A percentile compares a stretch with the other conserved stretches of the same genome.
Conservation (phyloP, 129 eudicot genomes). For the Cynara cardunculus region DNA sequence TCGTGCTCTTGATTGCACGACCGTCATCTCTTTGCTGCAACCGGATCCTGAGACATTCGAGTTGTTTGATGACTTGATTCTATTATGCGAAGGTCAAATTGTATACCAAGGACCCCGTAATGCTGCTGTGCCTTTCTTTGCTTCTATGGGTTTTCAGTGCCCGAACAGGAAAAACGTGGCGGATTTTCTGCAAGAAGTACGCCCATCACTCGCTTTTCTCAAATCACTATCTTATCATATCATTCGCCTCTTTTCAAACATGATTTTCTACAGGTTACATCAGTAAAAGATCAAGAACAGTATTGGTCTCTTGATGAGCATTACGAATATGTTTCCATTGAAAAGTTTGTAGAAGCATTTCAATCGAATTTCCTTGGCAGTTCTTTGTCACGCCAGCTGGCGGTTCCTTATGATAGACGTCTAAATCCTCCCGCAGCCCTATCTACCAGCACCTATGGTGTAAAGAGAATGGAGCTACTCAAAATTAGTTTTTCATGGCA, state of each 20-base stretch:
- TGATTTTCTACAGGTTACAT: constrained; percentile 52
- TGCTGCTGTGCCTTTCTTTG: constrained; percentile 59
- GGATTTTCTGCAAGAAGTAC: constrained; percentile 88
- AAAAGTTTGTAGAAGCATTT: constrained; percentile 74
- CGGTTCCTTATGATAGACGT: constrained; percentile 49
- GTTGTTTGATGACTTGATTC: constrained; percentile 78
- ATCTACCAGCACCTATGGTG: constrained; percentile 53
- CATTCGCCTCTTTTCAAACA: not conserved
- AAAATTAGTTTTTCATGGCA: constrained; percentile 72
- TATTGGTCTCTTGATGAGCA: constrained; percentile 62
- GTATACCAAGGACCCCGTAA: constrained; percentile 90
- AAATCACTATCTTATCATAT: not conserved
- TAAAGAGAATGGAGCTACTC: constrained; percentile 47
- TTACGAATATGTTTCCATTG: constrained; percentile 54
- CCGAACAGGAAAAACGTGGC: constrained; percentile 89
- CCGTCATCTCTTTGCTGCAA: constrained; percentile 78
- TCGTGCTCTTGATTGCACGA: constrained; percentile 68
- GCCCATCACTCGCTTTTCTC: constrained; percentile 7
- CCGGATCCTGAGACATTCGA: constrained; percentile 87
- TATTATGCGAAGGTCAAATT: constrained; percentile 79
- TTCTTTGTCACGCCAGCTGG: constrained; percentile 48
- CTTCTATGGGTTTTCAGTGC: constrained; percentile 85
- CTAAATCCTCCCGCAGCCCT: constrained; percentile 68
- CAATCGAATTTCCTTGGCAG: constrained; percentile 55
- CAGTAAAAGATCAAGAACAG: constrained; percentile 82